phyloP scores from a whole-genome alignment of 352 stramenopile genomes.

The Pythium rishiriense region DNA sequence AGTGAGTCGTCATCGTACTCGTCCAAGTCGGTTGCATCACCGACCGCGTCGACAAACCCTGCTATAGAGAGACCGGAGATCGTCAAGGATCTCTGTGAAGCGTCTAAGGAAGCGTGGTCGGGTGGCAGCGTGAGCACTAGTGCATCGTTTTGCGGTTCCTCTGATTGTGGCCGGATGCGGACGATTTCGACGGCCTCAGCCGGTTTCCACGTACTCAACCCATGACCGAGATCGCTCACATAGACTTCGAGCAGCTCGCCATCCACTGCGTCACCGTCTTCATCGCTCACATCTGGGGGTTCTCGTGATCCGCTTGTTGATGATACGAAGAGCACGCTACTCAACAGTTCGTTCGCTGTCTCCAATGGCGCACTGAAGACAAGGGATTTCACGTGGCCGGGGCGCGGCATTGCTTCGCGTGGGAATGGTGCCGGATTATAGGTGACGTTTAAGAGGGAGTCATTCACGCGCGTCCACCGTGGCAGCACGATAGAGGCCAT shows the following conservation, averaged over 20 bases:
- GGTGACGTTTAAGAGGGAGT: background rate
- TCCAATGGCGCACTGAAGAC: slow-evolving; percentile 3
- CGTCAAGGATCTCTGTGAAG: background rate
- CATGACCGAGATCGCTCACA: slow-evolving; percentile 18
- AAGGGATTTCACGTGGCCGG: background rate
- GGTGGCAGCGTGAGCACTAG: background rate
- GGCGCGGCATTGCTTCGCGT: background rate
- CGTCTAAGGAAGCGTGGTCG: slow-evolving; percentile 4
- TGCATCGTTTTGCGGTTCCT: background rate
- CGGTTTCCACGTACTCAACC: background rate
- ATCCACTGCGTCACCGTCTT: background rate
- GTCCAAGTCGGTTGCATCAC: background rate
- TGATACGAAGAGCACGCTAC: background rate
- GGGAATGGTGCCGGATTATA: background rate
- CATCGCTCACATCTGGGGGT: too few species aligned
- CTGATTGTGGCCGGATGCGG: background rate
- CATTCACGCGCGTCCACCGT: background rate
- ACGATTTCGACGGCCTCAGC: background rate
- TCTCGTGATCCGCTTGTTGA: background rate
- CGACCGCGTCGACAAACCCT: background rate
- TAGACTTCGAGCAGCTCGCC: slow-evolving; percentile 3
- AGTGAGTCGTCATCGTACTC: background rate
- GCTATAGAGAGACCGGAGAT: slow-evolving; percentile 6
- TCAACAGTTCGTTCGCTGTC: slow-evolving; percentile 5
- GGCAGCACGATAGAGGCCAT: background rate